A percentile compares a stretch with the other conserved stretches of the same genome.
These are phyloP conservation scores for Chlamydomonas reinhardtii DNA, from an alignment of 163 green algal genomes.

Conservation along the genomic window DNA sequence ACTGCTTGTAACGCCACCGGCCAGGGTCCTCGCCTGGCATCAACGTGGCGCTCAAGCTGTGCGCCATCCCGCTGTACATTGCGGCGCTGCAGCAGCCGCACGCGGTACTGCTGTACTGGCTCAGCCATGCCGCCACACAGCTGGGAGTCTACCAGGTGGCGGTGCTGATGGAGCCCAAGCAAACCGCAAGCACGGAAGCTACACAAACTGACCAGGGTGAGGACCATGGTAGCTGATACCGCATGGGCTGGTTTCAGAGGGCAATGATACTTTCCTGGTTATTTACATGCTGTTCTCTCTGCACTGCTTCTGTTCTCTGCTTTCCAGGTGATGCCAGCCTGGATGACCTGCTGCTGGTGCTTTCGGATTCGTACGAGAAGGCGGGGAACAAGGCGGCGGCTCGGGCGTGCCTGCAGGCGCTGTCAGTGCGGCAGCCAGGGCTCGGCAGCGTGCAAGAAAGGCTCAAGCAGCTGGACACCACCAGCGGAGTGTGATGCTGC, in stretches of 20 bases:
- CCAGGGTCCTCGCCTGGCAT: constrained; percentile 27
- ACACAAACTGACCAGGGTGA: background rate
- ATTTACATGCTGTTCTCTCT: background rate
- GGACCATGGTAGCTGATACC: no score
- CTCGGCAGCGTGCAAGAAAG: background rate
- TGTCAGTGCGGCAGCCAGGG: constrained; percentile 3
- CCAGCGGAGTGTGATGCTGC: no score
- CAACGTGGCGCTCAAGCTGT: constrained; percentile 27
- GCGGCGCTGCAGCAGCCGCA: constrained; percentile 47
- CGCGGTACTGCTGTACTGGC: constrained; percentile 52
- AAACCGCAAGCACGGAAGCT: no score
- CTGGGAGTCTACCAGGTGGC: background rate
- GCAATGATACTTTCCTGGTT: background rate
- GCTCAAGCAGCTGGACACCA: background rate
- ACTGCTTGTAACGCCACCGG: background rate
- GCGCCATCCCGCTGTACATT: constrained; percentile 33
- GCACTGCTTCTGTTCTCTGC: background rate
- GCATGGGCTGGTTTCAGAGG: background rate
- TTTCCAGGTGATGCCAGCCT: background rate
- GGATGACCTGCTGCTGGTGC: constrained; percentile 14
- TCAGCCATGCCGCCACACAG: background rate
- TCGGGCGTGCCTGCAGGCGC: constrained; percentile 3
- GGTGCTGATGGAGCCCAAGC: background rate
- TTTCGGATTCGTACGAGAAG: constrained; percentile 23
- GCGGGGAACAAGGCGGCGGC: constrained; percentile 17